These are phyloP conservation scores for Mucor piriformis DNA, from an alignment of 371 early-diverging fungal genomes.

Conservation along the genomic window DNA sequence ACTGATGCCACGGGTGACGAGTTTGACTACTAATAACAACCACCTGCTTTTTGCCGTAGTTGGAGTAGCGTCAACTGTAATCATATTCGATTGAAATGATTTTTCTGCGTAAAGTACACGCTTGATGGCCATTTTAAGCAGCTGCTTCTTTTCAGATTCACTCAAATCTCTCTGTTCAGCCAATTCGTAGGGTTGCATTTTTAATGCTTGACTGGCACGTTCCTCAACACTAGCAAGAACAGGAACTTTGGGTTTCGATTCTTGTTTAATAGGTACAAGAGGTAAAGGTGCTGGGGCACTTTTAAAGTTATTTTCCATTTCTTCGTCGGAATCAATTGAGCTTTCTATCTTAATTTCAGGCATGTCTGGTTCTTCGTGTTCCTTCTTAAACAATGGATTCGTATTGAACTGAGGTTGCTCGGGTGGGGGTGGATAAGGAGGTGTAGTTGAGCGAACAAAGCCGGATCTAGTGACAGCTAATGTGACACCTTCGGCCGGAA, in stretches of 20 bases:
- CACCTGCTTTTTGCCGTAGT: constrained; percentile 24
- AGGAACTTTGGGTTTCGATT: constrained; percentile 20
- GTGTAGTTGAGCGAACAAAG: constrained; percentile 24
- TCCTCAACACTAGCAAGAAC: constrained; percentile 47
- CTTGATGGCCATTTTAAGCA: constrained; percentile 43
- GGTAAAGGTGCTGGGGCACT: not conserved
- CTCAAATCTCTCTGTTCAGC: constrained; percentile 17
- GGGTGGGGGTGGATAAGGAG: constrained; percentile 27
- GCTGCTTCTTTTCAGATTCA: constrained; percentile 19
- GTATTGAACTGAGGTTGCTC: constrained; percentile 23
- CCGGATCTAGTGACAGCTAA: constrained; percentile 21
- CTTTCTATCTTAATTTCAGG: not conserved
- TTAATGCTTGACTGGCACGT: constrained; percentile 45
- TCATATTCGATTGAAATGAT: constrained; percentile 5
- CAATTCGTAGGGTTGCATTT: constrained; percentile 47
- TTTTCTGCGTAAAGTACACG: constrained; percentile 42
- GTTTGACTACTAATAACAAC: constrained; percentile 37
- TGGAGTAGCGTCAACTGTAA: not conserved
- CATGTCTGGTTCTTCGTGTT: constrained; percentile 2
- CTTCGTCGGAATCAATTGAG: constrained; percentile 18
- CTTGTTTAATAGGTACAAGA: not conserved
- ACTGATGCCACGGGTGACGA: constrained; percentile 32
- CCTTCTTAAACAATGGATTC: constrained; percentile 10
- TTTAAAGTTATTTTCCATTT: constrained; percentile 6
- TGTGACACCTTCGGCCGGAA: constrained; percentile 26